A percentile compares a stretch with the other conserved stretches of the same genome.
Conservation (phyloP, 495 filamentous ascomycete species). For the Elasticomyces elasticus region DNA sequence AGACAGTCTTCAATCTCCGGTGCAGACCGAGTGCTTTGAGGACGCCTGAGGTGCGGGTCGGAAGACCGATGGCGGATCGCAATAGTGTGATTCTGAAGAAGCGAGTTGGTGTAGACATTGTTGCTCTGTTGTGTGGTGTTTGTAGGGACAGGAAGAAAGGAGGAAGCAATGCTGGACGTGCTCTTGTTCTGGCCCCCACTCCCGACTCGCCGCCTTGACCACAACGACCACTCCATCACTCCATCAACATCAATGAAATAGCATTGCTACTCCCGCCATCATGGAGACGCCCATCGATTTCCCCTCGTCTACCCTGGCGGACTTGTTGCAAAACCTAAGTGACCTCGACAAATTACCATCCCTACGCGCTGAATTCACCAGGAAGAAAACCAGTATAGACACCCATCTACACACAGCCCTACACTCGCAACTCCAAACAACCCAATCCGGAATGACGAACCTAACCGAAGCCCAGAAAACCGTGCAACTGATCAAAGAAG, state of each 20-base stretch:
- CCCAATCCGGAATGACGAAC: slow-evolving; percentile 78
- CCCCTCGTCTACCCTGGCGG: slow-evolving; percentile 48
- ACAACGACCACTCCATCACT: no score
- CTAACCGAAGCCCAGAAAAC: slow-evolving; percentile 80
- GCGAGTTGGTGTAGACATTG: neutral
- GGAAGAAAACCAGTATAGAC: slow-evolving; percentile 89
- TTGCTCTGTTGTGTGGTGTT: slow-evolving; percentile 26
- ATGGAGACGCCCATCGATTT: slow-evolving; percentile 37
- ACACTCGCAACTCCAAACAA: slow-evolving; percentile 81
- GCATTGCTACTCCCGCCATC: no score
- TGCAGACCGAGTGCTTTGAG: slow-evolving; percentile 82
- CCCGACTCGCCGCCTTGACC: no score
- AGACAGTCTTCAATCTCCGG: slow-evolving; percentile 80
- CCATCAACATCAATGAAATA: no score
- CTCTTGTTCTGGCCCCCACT: no score
- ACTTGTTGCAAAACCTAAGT: slow-evolving; percentile 61
- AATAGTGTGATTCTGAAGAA: slow-evolving; percentile 94
- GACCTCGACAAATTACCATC: slow-evolving; percentile 91
- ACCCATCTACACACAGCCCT: slow-evolving; percentile 77
- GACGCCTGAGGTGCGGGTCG: slow-evolving; percentile 67
- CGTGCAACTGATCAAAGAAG: slow-evolving; percentile 83
- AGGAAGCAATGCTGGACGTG: no score
- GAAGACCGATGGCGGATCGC: slow-evolving; percentile 87
- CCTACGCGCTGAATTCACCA: slow-evolving; percentile 83
- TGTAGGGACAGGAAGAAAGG: no score